phyloP scores from a whole-genome alignment of 305 asterid genomes.

The Fraxinus latifolia region DNA sequence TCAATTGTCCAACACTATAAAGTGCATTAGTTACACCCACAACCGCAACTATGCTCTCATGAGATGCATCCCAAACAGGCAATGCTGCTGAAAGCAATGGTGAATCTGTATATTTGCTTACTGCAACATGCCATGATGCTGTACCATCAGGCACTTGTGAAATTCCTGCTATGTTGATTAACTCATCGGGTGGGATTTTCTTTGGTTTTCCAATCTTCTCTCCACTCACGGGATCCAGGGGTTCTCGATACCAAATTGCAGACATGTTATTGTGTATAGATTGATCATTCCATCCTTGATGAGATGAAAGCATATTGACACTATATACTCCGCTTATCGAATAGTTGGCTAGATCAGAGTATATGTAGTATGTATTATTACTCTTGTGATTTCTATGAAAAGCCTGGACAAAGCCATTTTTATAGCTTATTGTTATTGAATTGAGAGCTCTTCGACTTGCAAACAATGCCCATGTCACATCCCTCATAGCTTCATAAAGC shows the following conservation, averaged over 20 bases:
- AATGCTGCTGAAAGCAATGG: slow-evolving; percentile 87
- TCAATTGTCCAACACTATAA: slow-evolving; percentile 82
- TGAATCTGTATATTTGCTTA: slow-evolving; percentile 74
- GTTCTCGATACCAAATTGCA: slow-evolving; percentile 83
- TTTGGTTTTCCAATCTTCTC: slow-evolving; percentile 55
- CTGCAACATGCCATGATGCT: slow-evolving; percentile 92
- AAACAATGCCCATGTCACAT: slow-evolving; percentile 83
- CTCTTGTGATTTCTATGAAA: slow-evolving; percentile 77
- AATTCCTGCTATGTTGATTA: slow-evolving; percentile 81
- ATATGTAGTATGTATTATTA: slow-evolving; percentile 72
- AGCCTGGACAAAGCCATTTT: slow-evolving; percentile 89
- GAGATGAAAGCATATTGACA: slow-evolving; percentile 42
- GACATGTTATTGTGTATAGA: slow-evolving; percentile 62
- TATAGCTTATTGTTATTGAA: slow-evolving; percentile 71
- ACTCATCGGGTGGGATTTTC: slow-evolving; percentile 68
- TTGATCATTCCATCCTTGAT: slow-evolving; percentile 82
- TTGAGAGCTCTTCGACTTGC: slow-evolving; percentile 76
- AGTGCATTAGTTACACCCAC: slow-evolving; percentile 91
- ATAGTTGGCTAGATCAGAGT: slow-evolving; percentile 76
- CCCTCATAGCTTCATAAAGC: slow-evolving; percentile 84
- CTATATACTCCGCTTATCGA: slow-evolving; percentile 50
- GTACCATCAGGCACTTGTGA: slow-evolving; percentile 95
- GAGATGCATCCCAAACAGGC: slow-evolving; percentile 78
- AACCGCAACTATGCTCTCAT: slow-evolving; percentile 71
- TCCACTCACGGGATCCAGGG: slow-evolving; percentile 68